Conservation (phyloP, 495 filamentous ascomycete species). For the Lasiosphaeriaceae sp. region DNA sequence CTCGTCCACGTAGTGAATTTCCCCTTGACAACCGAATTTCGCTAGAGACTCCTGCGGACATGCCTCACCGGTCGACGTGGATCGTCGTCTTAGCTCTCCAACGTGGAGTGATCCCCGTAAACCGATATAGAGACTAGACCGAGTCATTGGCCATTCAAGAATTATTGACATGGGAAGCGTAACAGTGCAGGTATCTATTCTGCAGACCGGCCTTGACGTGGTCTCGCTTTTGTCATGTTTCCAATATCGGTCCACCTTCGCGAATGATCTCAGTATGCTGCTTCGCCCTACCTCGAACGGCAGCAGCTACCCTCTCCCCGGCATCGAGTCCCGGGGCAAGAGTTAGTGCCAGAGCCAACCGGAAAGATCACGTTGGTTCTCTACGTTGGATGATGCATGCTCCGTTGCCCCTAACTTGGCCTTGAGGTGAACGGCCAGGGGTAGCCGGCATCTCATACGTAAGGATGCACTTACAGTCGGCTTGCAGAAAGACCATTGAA, state of each 20-base stretch:
- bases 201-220: too few species aligned
- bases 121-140: background rate
- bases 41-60: constrained; percentile 10
- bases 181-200: too few species aligned
- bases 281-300: too few species aligned
- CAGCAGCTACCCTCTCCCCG: too few species aligned
- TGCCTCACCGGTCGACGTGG: constrained; percentile 4
- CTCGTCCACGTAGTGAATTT: background rate
- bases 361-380: too few species aligned
- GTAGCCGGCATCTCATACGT: background rate
- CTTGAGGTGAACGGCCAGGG: background rate
- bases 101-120: constrained; percentile 5
- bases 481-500: background rate
- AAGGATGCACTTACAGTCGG: background rate
- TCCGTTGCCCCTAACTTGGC: background rate
- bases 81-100: constrained; percentile 1
- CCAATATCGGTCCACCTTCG: too few species aligned
- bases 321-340: too few species aligned
- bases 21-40: constrained; percentile 5
- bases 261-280: too few species aligned
- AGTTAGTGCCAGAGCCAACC: too few species aligned
- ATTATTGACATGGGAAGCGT: too few species aligned
- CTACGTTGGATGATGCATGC: background rate
- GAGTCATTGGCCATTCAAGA: too few species aligned
- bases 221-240: too few species aligned